Conservation (phyloP, 2,329 filamentous ascomycete species). For the Dactylonectria macrodidyma region DNA sequence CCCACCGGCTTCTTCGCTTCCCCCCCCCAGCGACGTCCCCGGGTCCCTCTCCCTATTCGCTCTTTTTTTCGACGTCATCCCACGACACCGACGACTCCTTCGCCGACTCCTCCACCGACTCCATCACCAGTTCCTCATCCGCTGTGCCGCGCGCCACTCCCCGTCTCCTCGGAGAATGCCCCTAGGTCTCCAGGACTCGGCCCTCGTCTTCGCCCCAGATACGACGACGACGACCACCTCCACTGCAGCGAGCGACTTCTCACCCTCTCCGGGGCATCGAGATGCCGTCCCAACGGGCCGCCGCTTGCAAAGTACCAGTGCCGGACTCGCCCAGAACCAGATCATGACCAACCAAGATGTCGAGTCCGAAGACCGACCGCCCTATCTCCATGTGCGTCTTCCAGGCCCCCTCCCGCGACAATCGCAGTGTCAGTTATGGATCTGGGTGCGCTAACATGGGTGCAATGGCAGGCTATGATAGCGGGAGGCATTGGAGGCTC, state of each 20-base stretch:
- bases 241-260: constrained; percentile 38
- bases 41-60: background rate
- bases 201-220: constrained; percentile 42
- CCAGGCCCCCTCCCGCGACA: background rate
- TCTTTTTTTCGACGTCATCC: background rate
- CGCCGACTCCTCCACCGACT: too few relatives aligned
- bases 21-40: constrained; percentile 6
- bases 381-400: constrained; percentile 59
- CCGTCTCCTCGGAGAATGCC: constrained; percentile 42
- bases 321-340: constrained; percentile 44
- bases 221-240: constrained; percentile 35
- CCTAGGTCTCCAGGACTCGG: constrained; percentile 45
- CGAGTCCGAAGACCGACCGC: constrained; percentile 60
- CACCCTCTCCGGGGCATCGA: constrained; percentile 46
- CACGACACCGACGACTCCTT: background rate
- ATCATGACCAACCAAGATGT: constrained; percentile 57
- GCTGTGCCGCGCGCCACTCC: constrained; percentile 30
- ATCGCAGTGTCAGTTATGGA: constrained; percentile 6
- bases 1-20: constrained; percentile 4
- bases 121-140: background rate
- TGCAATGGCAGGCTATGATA: constrained; percentile 82
- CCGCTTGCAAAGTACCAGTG: constrained; percentile 45
- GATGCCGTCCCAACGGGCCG: constrained; percentile 51
- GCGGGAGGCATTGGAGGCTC: constrained; percentile 94
- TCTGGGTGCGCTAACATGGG: constrained; percentile 38